Base-by-base conservation (phyloP, 352 stramenopile species). In the Phytopythium cucurbitacearum region DNA sequence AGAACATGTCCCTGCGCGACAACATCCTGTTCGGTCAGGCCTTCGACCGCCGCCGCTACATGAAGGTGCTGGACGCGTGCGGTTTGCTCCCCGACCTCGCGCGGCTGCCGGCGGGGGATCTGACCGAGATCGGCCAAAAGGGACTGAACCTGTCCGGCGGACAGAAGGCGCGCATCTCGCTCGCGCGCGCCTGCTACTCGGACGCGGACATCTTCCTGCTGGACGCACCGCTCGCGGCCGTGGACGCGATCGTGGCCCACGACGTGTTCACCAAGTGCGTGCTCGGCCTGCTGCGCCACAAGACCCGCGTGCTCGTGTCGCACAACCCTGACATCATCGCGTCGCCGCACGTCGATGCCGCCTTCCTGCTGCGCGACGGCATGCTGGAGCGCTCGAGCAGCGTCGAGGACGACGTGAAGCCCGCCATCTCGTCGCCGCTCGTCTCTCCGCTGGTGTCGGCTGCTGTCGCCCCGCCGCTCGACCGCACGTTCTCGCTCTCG, bases 21-120 rank as follows among this genome's bases (percentile, higher is more conserved):
- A 99, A 99, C 61, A 92, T 99, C 47, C 59, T 98, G 32, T 99
- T 98, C 62, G 91, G 93, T 21, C 63, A 84, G 44, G 57, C 70
- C 15, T 94, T 78, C 47, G 68, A 91, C 49, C 59, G 59, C 35
- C 69, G 76, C 32, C 85, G 85, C 57, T 96, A 96, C 63, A 53
- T 76, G 40, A 76, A 71, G 12, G 76, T 91, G 36, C 55, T 98
- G 41, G 72, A 93, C 13, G 76, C 85, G 2, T 96, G 88, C 51
- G 77, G 70, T 0, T 59, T 98, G 43, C 60, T 69, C 6, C 64
- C 83, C n/a, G 84, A 97, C 57, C 56, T 98, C 5, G 59, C 68
- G 34, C 60, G 86, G 59, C 69, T 98, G 5, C 62, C 87, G 10
- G 65, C 79, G 40, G 89, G 92, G 13, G 92, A 98, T 53, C 59